Percentiles rank a stretch among this genome's conserved stretches.
phyloP scores from a whole-genome alignment of 1,284 basidiomycete genomes.

The Austroboletus niveus region DNA sequence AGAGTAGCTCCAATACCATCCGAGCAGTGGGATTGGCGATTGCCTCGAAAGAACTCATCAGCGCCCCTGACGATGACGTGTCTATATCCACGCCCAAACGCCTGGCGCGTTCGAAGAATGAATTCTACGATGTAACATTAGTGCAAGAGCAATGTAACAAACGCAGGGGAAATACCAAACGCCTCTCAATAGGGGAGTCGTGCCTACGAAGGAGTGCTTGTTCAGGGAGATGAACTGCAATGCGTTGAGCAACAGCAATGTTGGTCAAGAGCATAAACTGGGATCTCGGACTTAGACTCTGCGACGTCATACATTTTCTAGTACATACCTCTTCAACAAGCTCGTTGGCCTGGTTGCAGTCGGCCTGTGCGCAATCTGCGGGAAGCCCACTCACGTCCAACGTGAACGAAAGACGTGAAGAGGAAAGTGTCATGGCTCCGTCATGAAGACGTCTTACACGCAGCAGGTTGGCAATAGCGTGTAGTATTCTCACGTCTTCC shows the following conservation, averaged over 20 bases:
- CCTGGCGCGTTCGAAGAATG: conserved; percentile 77
- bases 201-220: conserved; percentile 94
- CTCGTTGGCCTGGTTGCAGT: conserved; percentile 71
- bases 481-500: conserved; percentile 73
- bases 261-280: conserved; percentile 96
- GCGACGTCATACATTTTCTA: not conserved
- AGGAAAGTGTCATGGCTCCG: conserved; percentile 78
- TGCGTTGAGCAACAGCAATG: conserved; percentile 86
- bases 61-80: conserved; percentile 71
- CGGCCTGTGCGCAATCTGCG: conserved; percentile 70
- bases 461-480: conserved; percentile 72
- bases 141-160: not conserved
- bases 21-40: conserved; percentile 75
- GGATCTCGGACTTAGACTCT: conserved; percentile 4
- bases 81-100: conserved; percentile 86
- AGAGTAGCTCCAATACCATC: conserved; percentile 75
- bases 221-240: conserved; percentile 92
- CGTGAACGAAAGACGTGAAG: conserved; percentile 73
- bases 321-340: conserved; percentile 82
- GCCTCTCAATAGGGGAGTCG: conserved; percentile 88
- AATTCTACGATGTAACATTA: conserved; percentile 48
- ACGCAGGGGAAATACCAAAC: conserved; percentile 54
- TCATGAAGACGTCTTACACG: conserved; percentile 74
- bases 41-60: conserved; percentile 81
- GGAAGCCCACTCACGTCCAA: conserved; percentile 86